Evolutionary conservation across 805 yeast species (phyloP), one percentile per base, ranked within the genome.

Genomic region (Ogataea trehaloabstinens): DNA sequence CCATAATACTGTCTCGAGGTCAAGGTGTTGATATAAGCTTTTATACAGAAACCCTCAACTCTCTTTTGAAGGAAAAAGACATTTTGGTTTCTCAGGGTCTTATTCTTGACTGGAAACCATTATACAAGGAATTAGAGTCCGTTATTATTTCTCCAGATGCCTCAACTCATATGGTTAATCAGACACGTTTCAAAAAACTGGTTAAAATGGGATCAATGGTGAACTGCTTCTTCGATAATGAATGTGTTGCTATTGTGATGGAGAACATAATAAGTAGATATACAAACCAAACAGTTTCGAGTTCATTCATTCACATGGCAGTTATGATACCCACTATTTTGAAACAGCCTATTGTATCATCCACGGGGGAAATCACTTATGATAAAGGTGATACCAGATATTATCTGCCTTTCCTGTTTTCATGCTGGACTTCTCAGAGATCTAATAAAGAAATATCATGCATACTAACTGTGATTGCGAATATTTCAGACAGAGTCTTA

Each of bases 1-100:
- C 84, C 13, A 68, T 93, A 19, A 71, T 86, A 27, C 63, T 89
- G 19, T 76, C 83, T 2, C 74, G 87, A 28, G 89, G 93, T 5
- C 95, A 87, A 51, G 71, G 71, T 22, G 54, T 82, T 17, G 76
- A 80, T 38, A 59, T 82, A 35, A 73, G 70, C 18, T 67, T 80
- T 35, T 87, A 82, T 57, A 74, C 78, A 6, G 75, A 75, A 29
- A 71, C 82, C 49, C 80, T 88, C 43, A 73, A 74, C 34, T 55
- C 70, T 2, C 66, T 91, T 35, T 74, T 83, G 10, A 69, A 71
- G 37, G 74, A 78, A 47, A 61, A 64, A 24, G 53, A 53, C 3
- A 53, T 76, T 8, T 51, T 80, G 35, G 52, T 54, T 21, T 60
- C 51, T 10, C 48, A 53, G 22, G 76, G 76, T 2, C 62, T 81